Conservation (phyloP, 306 rosid genomes). For the Medicago lupulina region DNA sequence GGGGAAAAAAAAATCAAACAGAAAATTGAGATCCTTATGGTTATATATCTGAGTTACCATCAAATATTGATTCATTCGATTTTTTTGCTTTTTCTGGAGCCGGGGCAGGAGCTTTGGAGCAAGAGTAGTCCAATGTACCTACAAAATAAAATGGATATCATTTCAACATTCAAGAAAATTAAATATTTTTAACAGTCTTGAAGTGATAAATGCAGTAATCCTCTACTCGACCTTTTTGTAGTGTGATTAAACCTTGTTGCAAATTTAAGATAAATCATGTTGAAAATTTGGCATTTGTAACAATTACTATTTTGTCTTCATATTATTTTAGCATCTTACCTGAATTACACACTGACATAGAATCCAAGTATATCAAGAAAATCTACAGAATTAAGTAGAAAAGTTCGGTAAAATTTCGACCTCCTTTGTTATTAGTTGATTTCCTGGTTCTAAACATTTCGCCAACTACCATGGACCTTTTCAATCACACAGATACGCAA, state of each 20-base stretch:
- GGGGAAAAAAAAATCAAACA: not conserved
- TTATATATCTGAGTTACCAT: conserved; percentile 56
- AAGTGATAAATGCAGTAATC: too few species aligned
- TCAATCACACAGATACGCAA: conserved; percentile 23
- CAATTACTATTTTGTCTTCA: not conserved
- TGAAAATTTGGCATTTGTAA: not conserved
- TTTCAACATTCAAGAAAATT: conserved; percentile 37
- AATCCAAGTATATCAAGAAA: conserved; percentile 13
- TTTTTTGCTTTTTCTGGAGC: conserved; percentile 51
- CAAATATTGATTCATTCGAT: conserved; percentile 54
- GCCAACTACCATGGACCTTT: conserved; percentile 21
- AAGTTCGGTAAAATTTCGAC: not conserved
- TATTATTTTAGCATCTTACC: conserved; percentile 1
- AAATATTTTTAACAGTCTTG: not conserved
- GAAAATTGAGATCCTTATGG: not conserved
- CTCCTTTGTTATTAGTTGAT: not conserved
- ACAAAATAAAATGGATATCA: conserved; percentile 35
- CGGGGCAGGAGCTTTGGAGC: conserved; percentile 62
- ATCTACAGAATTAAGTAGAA: conserved; percentile 15
- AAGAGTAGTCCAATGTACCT: conserved; percentile 71
- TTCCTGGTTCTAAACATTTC: conserved; percentile 17
- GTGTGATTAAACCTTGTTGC: not conserved
- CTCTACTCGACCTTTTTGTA: not conserved
- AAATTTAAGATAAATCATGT: conserved; percentile 12
- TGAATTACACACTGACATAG: not conserved